phyloP scores from a whole-genome alignment of 305 asterid genomes.

The Striga hermonthica region DNA sequence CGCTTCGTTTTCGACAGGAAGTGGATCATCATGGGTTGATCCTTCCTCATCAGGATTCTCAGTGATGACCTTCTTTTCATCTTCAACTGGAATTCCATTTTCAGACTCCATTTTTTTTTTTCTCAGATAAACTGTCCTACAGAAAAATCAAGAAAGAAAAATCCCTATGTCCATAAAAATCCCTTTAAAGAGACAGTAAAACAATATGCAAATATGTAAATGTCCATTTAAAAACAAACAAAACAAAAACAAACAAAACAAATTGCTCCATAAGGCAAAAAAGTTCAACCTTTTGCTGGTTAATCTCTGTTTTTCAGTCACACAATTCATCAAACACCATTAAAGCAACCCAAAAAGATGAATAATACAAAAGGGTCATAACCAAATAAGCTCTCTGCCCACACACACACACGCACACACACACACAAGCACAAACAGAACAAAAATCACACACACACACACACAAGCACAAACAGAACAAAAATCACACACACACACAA shows the following conservation, averaged over 20 bases:
- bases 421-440: no score
- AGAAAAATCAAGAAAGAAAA: background rate
- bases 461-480: no score
- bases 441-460: no score
- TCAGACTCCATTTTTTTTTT: constrained; percentile 29
- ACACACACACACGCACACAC: no score
- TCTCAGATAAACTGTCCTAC: constrained; percentile 10
- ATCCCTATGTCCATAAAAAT: background rate
- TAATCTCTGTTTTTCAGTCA: background rate
- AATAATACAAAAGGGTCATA: no score
- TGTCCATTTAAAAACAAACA: no score
- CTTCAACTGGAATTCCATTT: constrained; percentile 33
- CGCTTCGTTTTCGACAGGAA: constrained; percentile 28
- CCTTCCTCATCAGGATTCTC: constrained; percentile 35
- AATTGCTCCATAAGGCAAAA: background rate
- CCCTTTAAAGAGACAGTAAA: no score
- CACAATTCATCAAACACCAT: background rate
- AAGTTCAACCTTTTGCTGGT: no score
- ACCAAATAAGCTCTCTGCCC: no score
- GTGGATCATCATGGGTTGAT: constrained; percentile 30
- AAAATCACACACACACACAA: no score
- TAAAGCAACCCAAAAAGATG: no score
- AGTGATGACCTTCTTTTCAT: constrained; percentile 33
- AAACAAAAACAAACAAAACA: background rate
- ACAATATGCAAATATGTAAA: no score